Evolutionary conservation across 2,329 filamentous ascomycete species (phyloP).

Genomic region (Pseudocercospora pini-densiflorae): DNA sequence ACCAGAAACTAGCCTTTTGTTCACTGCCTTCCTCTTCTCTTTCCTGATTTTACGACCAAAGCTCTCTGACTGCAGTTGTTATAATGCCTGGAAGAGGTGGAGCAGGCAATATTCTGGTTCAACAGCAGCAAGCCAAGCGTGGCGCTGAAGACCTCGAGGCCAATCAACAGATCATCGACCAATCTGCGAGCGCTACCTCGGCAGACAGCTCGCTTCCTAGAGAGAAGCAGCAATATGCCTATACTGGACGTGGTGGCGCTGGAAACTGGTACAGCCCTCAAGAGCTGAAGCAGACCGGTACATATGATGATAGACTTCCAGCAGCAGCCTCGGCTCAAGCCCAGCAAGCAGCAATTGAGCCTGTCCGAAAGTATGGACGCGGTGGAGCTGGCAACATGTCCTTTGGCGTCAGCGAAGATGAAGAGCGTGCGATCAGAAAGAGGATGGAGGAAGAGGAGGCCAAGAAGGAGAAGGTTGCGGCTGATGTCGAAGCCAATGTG

Average conservation of each 20-base stretch:
- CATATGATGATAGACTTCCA: constrained; percentile 36
- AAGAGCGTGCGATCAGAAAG: constrained; percentile 36
- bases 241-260: constrained; percentile 51
- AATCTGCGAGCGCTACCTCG: constrained; percentile 13
- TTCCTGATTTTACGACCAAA: background rate
- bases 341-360: constrained; percentile 7
- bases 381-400: constrained; percentile 55
- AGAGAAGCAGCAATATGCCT: constrained; percentile 46
- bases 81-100: constrained; percentile 47
- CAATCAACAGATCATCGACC: constrained; percentile 33
- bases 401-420: constrained; percentile 40
- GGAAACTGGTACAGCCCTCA: constrained; percentile 54
- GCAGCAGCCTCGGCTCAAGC: background rate
- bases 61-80: background rate
- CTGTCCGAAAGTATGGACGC: constrained; percentile 38
- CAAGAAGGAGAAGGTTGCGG: constrained; percentile 36
- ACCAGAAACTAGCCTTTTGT: constrained; percentile 3
- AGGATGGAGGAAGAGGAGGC: constrained; percentile 36
- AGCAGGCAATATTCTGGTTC: constrained; percentile 49
- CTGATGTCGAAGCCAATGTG: constrained; percentile 47
- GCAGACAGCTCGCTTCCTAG: constrained; percentile 16
- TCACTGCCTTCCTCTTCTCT: background rate
- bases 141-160: constrained; percentile 47
- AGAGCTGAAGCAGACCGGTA: constrained; percentile 45
- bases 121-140: constrained; percentile 34